phyloP scores from a whole-genome alignment of 2,329 filamentous ascomycete genomes.

The Trichophyton rubrum region DNA sequence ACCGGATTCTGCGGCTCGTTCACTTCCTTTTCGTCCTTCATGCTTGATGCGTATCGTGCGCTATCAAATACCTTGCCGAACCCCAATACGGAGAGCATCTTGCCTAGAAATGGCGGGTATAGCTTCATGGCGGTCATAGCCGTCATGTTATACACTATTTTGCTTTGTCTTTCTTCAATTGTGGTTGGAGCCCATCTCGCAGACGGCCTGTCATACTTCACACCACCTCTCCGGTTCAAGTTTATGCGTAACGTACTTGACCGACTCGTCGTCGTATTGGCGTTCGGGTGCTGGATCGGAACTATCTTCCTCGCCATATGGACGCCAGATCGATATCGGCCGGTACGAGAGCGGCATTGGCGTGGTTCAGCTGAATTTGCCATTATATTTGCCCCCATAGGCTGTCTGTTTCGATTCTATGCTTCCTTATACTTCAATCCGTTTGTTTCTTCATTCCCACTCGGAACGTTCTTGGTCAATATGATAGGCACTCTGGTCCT shows the following conservation, averaged over 20 bases:
- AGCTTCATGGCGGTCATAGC: slow-evolving; percentile 71
- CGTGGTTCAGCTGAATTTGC: slow-evolving; percentile 64
- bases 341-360: slow-evolving; percentile 47
- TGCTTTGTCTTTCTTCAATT: slow-evolving; percentile 57
- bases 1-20: slow-evolving; percentile 84
- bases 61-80: slow-evolving; percentile 59
- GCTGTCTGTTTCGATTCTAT: slow-evolving; percentile 66
- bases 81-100: slow-evolving; percentile 38
- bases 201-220: slow-evolving; percentile 44
- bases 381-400: slow-evolving; percentile 68
- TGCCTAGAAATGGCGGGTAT: slow-evolving; percentile 56
- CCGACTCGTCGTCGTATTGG: slow-evolving; percentile 50
- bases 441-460: slow-evolving; percentile 53
- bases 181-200: slow-evolving; percentile 65
- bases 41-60: slow-evolving; percentile 66
- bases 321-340: slow-evolving; percentile 46
- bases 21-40: slow-evolving; percentile 79
- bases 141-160: slow-evolving; percentile 59
- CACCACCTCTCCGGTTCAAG: slow-evolving; percentile 48
- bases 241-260: slow-evolving; percentile 52
- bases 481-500: slow-evolving; percentile 62
- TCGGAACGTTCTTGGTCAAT: slow-evolving; percentile 79
- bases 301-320: slow-evolving; percentile 59
- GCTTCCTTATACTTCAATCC: slow-evolving; percentile 58
- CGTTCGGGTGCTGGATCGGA: slow-evolving; percentile 63